phyloP scores from a whole-genome alignment of 1,284 basidiomycete species.

The Sporisorium graminicola region DNA sequence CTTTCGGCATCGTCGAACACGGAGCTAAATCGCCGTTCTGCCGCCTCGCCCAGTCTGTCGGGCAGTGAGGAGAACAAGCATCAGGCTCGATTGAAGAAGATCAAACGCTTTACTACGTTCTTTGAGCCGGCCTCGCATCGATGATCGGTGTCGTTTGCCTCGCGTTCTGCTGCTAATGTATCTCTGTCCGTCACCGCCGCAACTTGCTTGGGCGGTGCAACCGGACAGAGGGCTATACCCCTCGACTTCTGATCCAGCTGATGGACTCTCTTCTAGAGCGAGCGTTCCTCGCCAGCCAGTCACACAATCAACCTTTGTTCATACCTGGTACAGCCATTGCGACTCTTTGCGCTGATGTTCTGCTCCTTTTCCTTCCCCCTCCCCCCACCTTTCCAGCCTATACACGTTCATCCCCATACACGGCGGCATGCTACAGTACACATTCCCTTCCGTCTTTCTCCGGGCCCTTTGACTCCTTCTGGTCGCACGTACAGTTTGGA shows the following conservation, averaged over 20 bases:
- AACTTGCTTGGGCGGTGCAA: neutral
- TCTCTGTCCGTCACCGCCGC: slow-evolving; percentile 20
- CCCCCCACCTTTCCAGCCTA: neutral
- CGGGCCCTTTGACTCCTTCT: neutral
- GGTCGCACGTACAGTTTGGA: neutral
- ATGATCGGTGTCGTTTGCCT: neutral
- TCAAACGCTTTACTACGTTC: slow-evolving; percentile 56
- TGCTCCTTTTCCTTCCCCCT: neutral
- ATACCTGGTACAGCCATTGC: neutral
- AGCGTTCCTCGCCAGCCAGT: neutral
- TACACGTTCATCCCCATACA: neutral
- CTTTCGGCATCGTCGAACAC: slow-evolving; percentile 25
- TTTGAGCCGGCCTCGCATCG: slow-evolving; percentile 51
- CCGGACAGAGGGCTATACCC: slow-evolving; percentile 42
- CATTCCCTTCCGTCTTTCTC: neutral
- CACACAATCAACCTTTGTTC: too few species aligned
- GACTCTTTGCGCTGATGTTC: neutral
- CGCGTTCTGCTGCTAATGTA: neutral
- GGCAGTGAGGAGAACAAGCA: slow-evolving; percentile 53
- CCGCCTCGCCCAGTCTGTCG: slow-evolving; percentile 43
- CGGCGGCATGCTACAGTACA: neutral
- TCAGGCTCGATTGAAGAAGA: slow-evolving; percentile 52
- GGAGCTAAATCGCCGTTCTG: slow-evolving; percentile 32
- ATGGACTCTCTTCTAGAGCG: slow-evolving; percentile 1
- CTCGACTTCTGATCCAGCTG: neutral